Evolutionary conservation across 768 basidiomycete genomes (phyloP), one percentile per base, ranked within the genome.

Genomic region (Tylopilus rubrobrunneus): DNA sequence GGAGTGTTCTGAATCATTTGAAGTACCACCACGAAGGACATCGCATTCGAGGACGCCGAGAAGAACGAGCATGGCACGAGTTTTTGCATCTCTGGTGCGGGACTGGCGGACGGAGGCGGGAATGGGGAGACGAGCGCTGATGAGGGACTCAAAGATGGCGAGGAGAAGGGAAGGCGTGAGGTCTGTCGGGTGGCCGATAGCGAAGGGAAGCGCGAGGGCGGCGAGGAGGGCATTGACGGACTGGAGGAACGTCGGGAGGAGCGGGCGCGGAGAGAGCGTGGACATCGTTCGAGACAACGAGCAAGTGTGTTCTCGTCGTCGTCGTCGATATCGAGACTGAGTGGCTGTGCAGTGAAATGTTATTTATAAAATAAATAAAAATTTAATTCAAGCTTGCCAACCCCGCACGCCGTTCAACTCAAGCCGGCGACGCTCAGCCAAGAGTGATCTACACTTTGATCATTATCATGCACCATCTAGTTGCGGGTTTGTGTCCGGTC

Each of bases 81-180:
- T 67, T 59, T 83, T 83, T 8, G 74, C 72, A 1, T 57, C 52
- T 52, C 54, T 41, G 49, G 67, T 71, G 61, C 74, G 67, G 36
- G 75, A 71, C 49, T 72, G 58, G 56, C 77, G 71, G 25, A 72
- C 64, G 19, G 66, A 45, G 7, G 60, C 31, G 19, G 62, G 42
- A 14, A 83, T 72, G 3, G 82, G 80, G 9, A 90, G 79, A 25
- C 83, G 80, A 7, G 71, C 63, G 21, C 70, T 65, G 36, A 88
- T 72, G 41, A 89, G 69, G 1, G 77, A 80, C 57, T 89, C 87
- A 15, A 90, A 75, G 56, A 89, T 78, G 39, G 80, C 84, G 33
- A 91, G 77, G 23, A 91, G 76, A 8, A 91, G 76, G 1, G 83
- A 81, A 0, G 89, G 88, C 0, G 86, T 87, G 10, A 92, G 77